Evolutionary conservation across 163 green algal genomes (phyloP), one percentile per base, ranked within the genome.

Genomic region (Chlorella variabilis): DNA sequence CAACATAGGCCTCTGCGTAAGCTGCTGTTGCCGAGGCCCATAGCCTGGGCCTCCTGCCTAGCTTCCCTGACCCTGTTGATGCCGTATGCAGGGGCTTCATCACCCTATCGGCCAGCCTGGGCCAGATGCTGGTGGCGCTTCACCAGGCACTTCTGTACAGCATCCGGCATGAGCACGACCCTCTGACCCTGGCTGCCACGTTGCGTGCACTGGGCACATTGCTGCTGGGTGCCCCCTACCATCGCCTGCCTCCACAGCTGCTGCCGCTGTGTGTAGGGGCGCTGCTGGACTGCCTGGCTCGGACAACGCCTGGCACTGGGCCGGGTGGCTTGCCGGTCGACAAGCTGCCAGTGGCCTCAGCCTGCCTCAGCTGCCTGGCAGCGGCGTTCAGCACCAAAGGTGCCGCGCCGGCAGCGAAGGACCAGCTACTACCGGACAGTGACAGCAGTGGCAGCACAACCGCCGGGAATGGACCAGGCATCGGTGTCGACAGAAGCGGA

Each of bases 61-160:
- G n/a, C n/a, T n/a, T n/a, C n/a, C n/a, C n/a, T n/a, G n/a, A 29
- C 51, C 51, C 51, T n/a, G 15, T 15, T 54, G 45, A 11, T 54
- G 45, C 45, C 45, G 45, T 54, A 7, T 39, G 34, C 80, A 90
- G 92, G 77, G 89, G 89, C 33, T 96, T 96, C 86, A 91, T 89
- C 23, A 92, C 92, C 4, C 78, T 97, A 34, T 96, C 93, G 2
- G 70, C 83, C 6, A 90, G 87, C 20, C 82, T 96, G 25, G 92
- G 87, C 3, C 87, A 89, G 34, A 84, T 91, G 82, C 61, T 93
- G 38, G 49, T 93, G 68, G 77, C 77, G 23, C 86, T 91, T 29
- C 92, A 95, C 80, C 67, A 81, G 15, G 90, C 87, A 7, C 85
- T 97, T 63, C 78, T 94, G 58, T 84, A 88, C 33, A 83, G 73